Evolutionary conservation across 306 rosid species (phyloP), one percentile per base, ranked within the genome.

Genomic region (Quercus aquifolioides): DNA sequence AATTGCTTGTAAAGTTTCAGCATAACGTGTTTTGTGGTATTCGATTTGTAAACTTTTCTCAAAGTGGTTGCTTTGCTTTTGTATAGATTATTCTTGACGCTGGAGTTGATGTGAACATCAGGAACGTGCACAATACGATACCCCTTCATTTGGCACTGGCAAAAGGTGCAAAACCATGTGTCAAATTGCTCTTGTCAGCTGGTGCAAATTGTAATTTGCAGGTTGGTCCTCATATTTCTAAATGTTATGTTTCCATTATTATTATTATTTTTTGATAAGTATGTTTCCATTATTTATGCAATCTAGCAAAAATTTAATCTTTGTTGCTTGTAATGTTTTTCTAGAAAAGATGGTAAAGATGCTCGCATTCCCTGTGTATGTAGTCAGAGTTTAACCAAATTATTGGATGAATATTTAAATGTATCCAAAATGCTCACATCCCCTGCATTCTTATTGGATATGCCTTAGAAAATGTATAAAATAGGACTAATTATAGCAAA

Each of bases 121-220:
- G 91, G 77, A 93, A 93, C 86, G 91, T 87, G 84, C 96, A 93
- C 87, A 93, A 93, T 86, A 93, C 93, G 67, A 90, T 93, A 84
- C 99, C 99, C 70, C 97, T 95, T 74, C 99, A 95, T 78, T 90
- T 95, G 75, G 97, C 99, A 55, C 80, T 95, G 84, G 98, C 98
- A 84, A 89, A 97, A 88, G 99, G 99, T 41, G 97, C 99, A 43
- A 95, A 93, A 87, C 88, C 94, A 77, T 93, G 98, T 81, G 90
- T 93, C 80, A 89, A 92, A 75, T 87, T 95, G 87, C 99, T 95
- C 84, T 89, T 95, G 23, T 83, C 92, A 69, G 87, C 93, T 77
- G 99, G 98, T 74, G 99, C 99, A 59, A 85, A 91, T 90, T 91
- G 79, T 82, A 95, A 95, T 87, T 84, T 91, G 84, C 99, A 95